These are phyloP conservation scores for Cyclocybe cylindracea DNA, from an alignment of 768 basidiomycete species.

Conservation along the genomic window DNA sequence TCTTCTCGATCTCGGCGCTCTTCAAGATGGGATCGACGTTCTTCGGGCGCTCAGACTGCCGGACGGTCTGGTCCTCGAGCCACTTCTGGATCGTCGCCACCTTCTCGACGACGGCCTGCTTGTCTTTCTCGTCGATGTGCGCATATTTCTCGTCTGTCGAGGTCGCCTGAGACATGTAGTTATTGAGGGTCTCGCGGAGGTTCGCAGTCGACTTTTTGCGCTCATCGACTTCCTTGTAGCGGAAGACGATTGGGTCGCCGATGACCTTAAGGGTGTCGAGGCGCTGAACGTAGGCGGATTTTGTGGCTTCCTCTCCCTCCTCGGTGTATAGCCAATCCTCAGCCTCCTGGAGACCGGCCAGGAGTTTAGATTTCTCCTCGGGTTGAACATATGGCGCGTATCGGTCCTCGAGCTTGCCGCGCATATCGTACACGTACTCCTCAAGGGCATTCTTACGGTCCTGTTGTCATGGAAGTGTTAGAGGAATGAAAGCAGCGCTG, in stretches of 20 bases:
- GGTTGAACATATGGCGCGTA: slow-evolving; percentile 76
- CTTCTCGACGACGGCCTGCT: slow-evolving; percentile 84
- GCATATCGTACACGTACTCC: slow-evolving; percentile 97
- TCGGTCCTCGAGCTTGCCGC: slow-evolving; percentile 87
- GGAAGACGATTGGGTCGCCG: slow-evolving; percentile 84
- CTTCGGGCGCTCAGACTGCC: slow-evolving; percentile 89
- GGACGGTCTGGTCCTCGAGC: slow-evolving; percentile 89
- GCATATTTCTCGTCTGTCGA: slow-evolving; percentile 82
- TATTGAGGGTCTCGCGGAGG: slow-evolving; percentile 88
- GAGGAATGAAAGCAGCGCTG: background rate
- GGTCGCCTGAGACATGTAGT: slow-evolving; percentile 81
- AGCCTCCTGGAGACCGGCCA: slow-evolving; percentile 68
- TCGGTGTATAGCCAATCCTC: slow-evolving; percentile 99
- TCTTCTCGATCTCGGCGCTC: slow-evolving; percentile 83
- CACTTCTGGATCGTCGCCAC: slow-evolving; percentile 90
- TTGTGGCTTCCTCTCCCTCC: slow-evolving; percentile 94
- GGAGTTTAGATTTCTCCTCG: slow-evolving; percentile 77
- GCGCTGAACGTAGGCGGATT: slow-evolving; percentile 88
- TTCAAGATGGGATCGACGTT: slow-evolving; percentile 85
- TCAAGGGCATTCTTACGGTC: slow-evolving; percentile 98
- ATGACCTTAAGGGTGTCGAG: slow-evolving; percentile 83
- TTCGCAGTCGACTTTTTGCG: slow-evolving; percentile 70
- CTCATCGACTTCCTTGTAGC: slow-evolving; percentile 83
- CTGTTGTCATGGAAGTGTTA: slow-evolving; percentile 37
- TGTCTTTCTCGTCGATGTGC: slow-evolving; percentile 91